Base-by-base conservation (phyloP, 768 basidiomycete genomes). In the Xerocomus spinulosus region DNA sequence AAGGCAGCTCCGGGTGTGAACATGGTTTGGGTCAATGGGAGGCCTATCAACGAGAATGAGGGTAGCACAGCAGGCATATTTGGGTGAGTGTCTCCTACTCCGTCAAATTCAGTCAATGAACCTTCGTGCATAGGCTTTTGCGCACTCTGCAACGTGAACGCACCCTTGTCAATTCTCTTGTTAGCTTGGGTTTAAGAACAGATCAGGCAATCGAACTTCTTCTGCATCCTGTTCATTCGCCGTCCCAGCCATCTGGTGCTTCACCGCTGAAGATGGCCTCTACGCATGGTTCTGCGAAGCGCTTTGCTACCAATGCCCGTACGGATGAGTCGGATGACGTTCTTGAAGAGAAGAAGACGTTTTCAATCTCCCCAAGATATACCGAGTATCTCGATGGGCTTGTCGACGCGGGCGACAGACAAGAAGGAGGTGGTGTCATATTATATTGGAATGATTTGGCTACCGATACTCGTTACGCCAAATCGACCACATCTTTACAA, bases 371-470 rank as follows among this genome's bases (percentile, higher is more conserved):
- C n/a, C 54, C 54, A 5, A 67, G 62, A 41, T 23, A 46, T 38
- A 39, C 58, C 5, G 67, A 63, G 30, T 62, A 54, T 24, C 52
- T 67, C 4, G 85, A 88, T 45, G 89, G 85, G 1, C 55, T 96
- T n/a, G 85, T 95, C 48, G 96, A 98, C 66, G 86, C 92, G 1
- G 92, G 87, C 49, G 95, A 99, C 66, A 73, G 89, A 15, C 58
- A 62, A 3, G 96, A 99, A 62, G 90, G 79, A 2, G 91, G 85
- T 0, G 74, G 69, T 29, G 74, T 87, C 4, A 76, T 94, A 32
- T 61, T 83, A 1, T 98, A 89, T 81, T 88, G 86, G 85, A 99
- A 98, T 64, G 84, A 99, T 55, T 67, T 98, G 17, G 85, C 90
- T 69, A 87, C 80, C 53, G 96, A 98, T 66, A 72, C 69, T 33